Percentiles rank a stretch among this genome's conserved stretches.
phyloP scores from a whole-genome alignment of 2,329 filamentous ascomycete genomes.

The Colletotrichum acutatum region DNA sequence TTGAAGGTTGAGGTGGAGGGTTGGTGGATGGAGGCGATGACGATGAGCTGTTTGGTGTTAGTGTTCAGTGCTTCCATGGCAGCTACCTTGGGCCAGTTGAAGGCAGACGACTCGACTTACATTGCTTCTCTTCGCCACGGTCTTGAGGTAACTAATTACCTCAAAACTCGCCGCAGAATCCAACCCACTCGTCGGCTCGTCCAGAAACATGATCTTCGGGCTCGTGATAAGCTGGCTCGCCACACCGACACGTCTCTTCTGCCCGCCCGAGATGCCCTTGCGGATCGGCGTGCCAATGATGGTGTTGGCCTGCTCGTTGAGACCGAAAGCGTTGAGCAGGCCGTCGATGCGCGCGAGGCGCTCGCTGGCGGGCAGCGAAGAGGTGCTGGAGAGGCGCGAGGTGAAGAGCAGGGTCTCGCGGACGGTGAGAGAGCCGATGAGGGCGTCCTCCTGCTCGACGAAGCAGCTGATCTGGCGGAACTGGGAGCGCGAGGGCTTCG shows the following conservation, averaged over 20 bases:
- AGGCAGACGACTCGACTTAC: conserved; percentile 49
- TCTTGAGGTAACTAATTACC: conserved; percentile 78
- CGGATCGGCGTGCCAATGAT: conserved; percentile 84
- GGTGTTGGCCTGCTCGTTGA: conserved; percentile 74
- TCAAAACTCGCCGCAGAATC: conserved; percentile 83
- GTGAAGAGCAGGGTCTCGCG: conserved; percentile 84
- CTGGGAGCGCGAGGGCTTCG: conserved; percentile 57
- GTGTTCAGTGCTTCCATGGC: background rate
- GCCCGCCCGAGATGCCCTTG: conserved; percentile 86
- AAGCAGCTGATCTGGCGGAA: conserved; percentile 78
- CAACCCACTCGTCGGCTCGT: conserved; percentile 86
- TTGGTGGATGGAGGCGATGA: conserved; percentile 87
- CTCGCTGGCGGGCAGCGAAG: conserved; percentile 29
- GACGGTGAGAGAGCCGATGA: conserved; percentile 84
- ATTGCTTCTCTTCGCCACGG: conserved; percentile 73
- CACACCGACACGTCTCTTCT: conserved; percentile 84
- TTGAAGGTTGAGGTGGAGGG: conserved; percentile 83
- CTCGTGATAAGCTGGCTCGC: conserved; percentile 84
- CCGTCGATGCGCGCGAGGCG: conserved; percentile 65
- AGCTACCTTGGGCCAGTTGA: too few species aligned
- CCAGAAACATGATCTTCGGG: conserved; percentile 83
- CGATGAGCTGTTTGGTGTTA: conserved; percentile 66
- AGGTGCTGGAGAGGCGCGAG: conserved; percentile 71
- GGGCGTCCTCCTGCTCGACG: conserved; percentile 88
- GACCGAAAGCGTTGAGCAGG: conserved; percentile 78